A percentile compares a stretch with the other conserved stretches of the same genome.
Conservation (phyloP, 1,139 yeast species). For the Lodderomyces pseudojiufengensis region DNA sequence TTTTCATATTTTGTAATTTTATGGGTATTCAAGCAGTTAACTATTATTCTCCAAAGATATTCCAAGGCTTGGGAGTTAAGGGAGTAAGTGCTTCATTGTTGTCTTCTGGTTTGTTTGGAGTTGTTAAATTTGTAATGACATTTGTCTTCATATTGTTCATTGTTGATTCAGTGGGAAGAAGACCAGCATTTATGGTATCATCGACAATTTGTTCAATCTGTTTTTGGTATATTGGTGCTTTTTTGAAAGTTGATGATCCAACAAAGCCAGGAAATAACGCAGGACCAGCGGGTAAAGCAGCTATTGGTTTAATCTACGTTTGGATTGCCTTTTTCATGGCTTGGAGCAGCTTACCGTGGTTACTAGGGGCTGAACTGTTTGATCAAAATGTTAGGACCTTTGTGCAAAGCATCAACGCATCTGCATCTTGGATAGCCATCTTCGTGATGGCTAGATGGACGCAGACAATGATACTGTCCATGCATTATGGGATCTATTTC, state of each 20-base stretch:
- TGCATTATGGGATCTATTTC: conserved; percentile 36
- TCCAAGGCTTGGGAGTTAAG: conserved; percentile 36
- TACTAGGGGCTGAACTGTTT: conserved; percentile 41
- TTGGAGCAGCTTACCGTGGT: conserved; percentile 46
- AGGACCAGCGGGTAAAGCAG: conserved; percentile 44
- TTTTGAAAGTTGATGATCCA: conserved; percentile 37
- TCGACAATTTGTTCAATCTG: conserved; percentile 36
- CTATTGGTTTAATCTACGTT: conserved; percentile 42
- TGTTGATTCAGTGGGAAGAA: conserved; percentile 38
- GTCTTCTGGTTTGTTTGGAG: conserved; percentile 44
- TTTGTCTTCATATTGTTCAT: conserved; percentile 34
- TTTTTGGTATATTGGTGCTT: conserved; percentile 45
- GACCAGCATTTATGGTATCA: conserved; percentile 38
- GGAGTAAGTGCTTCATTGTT: conserved; percentile 39
- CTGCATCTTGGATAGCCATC: conserved; percentile 42
- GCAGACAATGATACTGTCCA: conserved; percentile 32
- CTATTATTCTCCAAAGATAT: conserved; percentile 43
- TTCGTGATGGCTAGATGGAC: conserved; percentile 41
- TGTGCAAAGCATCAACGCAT: conserved; percentile 43
- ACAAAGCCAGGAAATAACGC: conserved; percentile 31
- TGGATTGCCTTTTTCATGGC: conserved; percentile 43
- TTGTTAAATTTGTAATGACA: conserved; percentile 38
- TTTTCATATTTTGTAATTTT: conserved; percentile 42
- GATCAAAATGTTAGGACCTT: conserved; percentile 42
- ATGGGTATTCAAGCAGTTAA: conserved; percentile 46